Evolutionary conservation across 331 rosid genomes (phyloP).

Genomic region (Rosa hybrid): DNA sequence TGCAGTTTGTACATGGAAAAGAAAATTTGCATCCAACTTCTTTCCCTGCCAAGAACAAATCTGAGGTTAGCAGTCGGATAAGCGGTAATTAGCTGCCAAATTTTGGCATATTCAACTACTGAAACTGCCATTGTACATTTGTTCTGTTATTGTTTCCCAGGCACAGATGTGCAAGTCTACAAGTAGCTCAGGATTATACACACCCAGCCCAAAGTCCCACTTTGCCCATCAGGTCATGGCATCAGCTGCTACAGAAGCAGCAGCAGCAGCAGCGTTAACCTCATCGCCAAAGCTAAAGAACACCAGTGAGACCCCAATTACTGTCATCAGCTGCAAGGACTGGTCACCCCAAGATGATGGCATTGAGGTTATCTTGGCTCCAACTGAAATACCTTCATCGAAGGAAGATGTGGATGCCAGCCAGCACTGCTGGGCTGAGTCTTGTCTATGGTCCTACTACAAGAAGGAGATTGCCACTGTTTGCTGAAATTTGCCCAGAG

Average conservation of each 20-base stretch:
- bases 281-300: slow-evolving; percentile 20
- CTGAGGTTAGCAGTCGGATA: slow-evolving; percentile 44
- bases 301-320: slow-evolving; percentile 14
- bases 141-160: slow-evolving; percentile 29
- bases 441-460: slow-evolving; percentile 27
- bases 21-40: slow-evolving; percentile 50
- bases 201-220: slow-evolving; percentile 27
- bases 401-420: slow-evolving; percentile 43
- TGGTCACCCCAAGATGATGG: slow-evolving; percentile 84
- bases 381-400: slow-evolving; percentile 32
- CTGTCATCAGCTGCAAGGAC: slow-evolving; percentile 16
- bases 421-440: slow-evolving; percentile 16
- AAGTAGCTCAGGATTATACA: slow-evolving; percentile 22
- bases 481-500: slow-evolving; percentile 37
- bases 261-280: not conserved
- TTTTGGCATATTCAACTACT: not conserved
- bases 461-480: slow-evolving; percentile 44
- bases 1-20: slow-evolving; percentile 24
- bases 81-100: slow-evolving; percentile 1
- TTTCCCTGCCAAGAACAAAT: slow-evolving; percentile 33
- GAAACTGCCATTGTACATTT: not conserved
- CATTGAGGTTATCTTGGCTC: slow-evolving; percentile 45
- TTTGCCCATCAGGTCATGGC: slow-evolving; percentile 25
- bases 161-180: slow-evolving; percentile 31
- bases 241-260: slow-evolving; percentile 6